Base-by-base conservation (phyloP, 805 yeast genomes). In the Yarrowia sp. region DNA sequence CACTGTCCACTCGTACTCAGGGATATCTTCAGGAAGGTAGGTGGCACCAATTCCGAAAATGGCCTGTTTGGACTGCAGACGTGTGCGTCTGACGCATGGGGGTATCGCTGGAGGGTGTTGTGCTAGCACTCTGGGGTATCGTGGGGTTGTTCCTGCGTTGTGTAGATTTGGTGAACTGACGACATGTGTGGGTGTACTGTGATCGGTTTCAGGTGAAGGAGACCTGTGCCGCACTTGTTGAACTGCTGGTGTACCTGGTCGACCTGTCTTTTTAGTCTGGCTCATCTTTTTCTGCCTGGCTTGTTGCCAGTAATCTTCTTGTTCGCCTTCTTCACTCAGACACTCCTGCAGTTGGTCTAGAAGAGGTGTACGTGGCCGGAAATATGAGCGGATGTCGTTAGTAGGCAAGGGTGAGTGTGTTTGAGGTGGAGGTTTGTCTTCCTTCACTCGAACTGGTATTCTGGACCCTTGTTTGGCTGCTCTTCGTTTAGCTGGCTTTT, bases 291-390 rank as follows among this genome's bases (percentile, higher is more conserved):
- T 39, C 13, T 8, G 5, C 44, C n/a, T n/a, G 1, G 44, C 35
- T 14, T 38, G 35, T 11, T 38, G 18, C 43, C 44, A 51, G 10
- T 51, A 38, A n/a, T 51, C 60, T 1, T 28, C 31, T 1, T n/a
- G n/a, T n/a, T 39, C 39, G 4, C 41, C 9, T 4, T 53, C 61
- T 7, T 11, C 47, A 15, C 15, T 31, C 17, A 31, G 10, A 28
- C 45, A 41, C 14, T 55, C 61, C 31, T 41, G 13, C 38, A 55
- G 22, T 31, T 55, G 61, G 13, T 55, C 61, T 13, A 55, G 10
- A 10, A 55, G 38, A 1, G 61, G 61, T 0, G 61, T 55, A n/a
- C 14, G 36, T 5, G 47, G 61, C 11, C 32, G n/a, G 28, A 55
- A 41, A 32, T 39, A 55, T 15, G 47, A 31, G 8, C 61, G 36